Percentiles rank a stretch among this genome's conserved stretches.
phyloP scores from a whole-genome alignment of 2,329 filamentous ascomycete species.

The Penicillium hesseltinei region DNA sequence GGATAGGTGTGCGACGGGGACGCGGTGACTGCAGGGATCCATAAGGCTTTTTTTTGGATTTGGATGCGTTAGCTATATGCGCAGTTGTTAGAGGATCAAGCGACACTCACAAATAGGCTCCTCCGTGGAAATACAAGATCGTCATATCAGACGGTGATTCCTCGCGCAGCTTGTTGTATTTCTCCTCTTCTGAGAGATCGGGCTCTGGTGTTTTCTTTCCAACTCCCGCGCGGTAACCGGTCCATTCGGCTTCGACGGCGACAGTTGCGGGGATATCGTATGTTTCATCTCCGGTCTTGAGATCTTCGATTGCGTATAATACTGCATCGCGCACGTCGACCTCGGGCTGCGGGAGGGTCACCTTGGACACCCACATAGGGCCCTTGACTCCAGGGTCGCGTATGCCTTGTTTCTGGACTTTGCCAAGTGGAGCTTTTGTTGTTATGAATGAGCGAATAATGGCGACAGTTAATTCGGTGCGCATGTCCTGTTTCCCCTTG shows the following conservation, averaged over 20 bases:
- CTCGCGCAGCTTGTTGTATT: conserved; percentile 41
- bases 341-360: conserved; percentile 59
- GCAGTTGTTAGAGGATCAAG: not conserved
- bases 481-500: conserved; percentile 73
- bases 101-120: conserved; percentile 44
- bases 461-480: conserved; percentile 69
- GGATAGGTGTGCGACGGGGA: conserved; percentile 37
- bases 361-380: conserved; percentile 75
- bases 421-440: conserved; percentile 53
- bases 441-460: conserved; percentile 66
- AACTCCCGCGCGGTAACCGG: conserved; percentile 42
- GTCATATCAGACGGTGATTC: conserved; percentile 42
- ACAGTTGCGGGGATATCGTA: conserved; percentile 37
- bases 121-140: conserved; percentile 49
- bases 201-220: conserved; percentile 38
- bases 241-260: conserved; percentile 48
- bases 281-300: conserved; percentile 40
- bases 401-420: conserved; percentile 62
- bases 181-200: conserved; percentile 44
- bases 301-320: conserved; percentile 38
- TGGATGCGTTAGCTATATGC: not conserved
- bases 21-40: conserved; percentile 46
- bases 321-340: conserved; percentile 44
- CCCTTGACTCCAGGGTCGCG: conserved; percentile 71
- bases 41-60: conserved; percentile 34